These are phyloP conservation scores for Lathyrus tuberosus DNA, from an alignment of 306 rosid species.

Conservation along the genomic window DNA sequence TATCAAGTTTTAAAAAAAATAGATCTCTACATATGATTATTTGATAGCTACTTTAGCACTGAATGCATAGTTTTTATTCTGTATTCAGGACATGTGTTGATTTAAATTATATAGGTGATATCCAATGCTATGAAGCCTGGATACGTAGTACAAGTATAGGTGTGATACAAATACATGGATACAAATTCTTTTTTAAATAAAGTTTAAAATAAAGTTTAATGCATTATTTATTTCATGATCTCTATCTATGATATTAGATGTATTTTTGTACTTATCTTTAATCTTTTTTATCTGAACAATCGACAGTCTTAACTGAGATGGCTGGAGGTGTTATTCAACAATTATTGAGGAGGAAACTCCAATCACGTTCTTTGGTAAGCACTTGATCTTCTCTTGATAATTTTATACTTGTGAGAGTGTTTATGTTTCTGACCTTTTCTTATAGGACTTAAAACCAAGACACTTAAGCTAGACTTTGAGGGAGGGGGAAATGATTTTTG, in stretches of 20 bases:
- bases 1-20: no score
- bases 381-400: slow-evolving; percentile 9
- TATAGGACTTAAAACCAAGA: no score
- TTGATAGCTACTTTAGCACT: neutral
- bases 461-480: no score
- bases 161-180: no score
- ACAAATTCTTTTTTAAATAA: no score
- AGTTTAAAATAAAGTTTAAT: neutral
- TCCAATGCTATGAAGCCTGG: no score
- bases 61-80: slow-evolving; percentile 4
- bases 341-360: slow-evolving; percentile 74
- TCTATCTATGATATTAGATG: neutral
- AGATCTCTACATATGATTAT: neutral
- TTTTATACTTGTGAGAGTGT: slow-evolving; percentile 13
- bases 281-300: slow-evolving; percentile 30
- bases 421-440: slow-evolving; percentile 7
- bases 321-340: slow-evolving; percentile 84
- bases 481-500: no score
- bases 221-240: neutral
- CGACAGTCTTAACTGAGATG: slow-evolving; percentile 60
- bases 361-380: slow-evolving; percentile 63
- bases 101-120: slow-evolving; percentile 5
- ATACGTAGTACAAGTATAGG: no score
- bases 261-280: slow-evolving; percentile 7
- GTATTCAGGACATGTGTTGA: slow-evolving; percentile 11